Evolutionary conservation across 176 grass and related monocot species (phyloP).

Genomic region (Musa itinerans): DNA sequence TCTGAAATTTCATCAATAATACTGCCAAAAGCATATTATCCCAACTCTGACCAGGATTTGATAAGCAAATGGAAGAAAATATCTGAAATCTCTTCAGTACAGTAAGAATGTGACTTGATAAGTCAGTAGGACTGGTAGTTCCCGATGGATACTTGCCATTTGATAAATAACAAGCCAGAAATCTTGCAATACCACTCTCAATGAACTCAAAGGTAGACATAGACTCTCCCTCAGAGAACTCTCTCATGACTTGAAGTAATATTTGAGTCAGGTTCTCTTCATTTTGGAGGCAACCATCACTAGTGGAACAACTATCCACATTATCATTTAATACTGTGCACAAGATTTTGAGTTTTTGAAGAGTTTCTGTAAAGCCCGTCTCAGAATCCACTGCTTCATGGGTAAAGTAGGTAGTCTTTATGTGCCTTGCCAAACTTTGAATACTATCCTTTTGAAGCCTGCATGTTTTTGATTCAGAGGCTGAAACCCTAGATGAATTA

Average conservation of each 20-base stretch:
- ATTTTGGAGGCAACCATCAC: conserved; percentile 30
- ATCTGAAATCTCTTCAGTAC: conserved; percentile 82
- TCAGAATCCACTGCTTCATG: conserved; percentile 56
- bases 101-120: conserved; percentile 33
- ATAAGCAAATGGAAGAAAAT: conserved; percentile 60
- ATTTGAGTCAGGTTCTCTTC: conserved; percentile 69
- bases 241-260: conserved; percentile 86
- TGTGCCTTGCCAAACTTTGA: conserved; percentile 50
- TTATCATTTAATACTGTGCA: conserved; percentile 72
- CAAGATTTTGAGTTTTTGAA: conserved; percentile 76
- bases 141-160: conserved; percentile 62
- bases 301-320: conserved; percentile 37
- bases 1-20: conserved; percentile 78
- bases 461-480: conserved; percentile 50
- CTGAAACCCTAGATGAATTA: conserved; percentile 34
- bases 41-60: conserved; percentile 39
- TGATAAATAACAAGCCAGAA: conserved; percentile 74
- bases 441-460: conserved; percentile 44
- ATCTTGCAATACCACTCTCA: conserved; percentile 85
- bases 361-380: conserved; percentile 59
- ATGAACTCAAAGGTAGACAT: conserved; percentile 99
- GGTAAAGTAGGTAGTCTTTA: conserved; percentile 70
- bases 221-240: conserved; percentile 68
- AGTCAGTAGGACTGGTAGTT: conserved; percentile 21
- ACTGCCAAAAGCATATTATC: conserved; percentile 58